Evolutionary conservation across 2,329 filamentous ascomycete genomes (phyloP), one percentile per base, ranked within the genome.

Genomic region (Neoascochyta sp.): DNA sequence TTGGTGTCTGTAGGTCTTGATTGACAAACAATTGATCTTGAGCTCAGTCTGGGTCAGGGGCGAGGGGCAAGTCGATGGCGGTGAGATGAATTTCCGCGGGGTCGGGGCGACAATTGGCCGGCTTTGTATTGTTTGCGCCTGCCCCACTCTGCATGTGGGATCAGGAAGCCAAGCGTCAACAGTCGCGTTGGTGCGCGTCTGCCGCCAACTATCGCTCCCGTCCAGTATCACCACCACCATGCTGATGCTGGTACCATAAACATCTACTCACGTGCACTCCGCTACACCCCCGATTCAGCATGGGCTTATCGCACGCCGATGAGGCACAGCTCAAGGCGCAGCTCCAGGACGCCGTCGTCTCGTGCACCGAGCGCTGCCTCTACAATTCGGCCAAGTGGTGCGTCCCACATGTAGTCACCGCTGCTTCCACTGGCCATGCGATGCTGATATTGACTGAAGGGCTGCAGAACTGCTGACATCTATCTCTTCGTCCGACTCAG

Each of bases 371-470:
- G 60, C 75, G 92, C 61, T 95, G 92, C 62, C 75, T 98, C 9
- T 96, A 95, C 57, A 89, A 95, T 54, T 92, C 90, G 5, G 83
- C 92, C 16, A 96, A 96, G 79, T 98, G 92, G 92, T 95, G 54
- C 20, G 54, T 36, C 15, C 13, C 14, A 19, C n/a, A n/a, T n/a
- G n/a, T n/a, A 22, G 11, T 9, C 10, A 7, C 8, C 9, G n/a
- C 22, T 17, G 27, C 26, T 28, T 16, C 10, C 17, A 14, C 11
- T 29, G 22, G 24, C 22, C 27, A 27, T 53, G 24, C 22, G 25
- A 27, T 53, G 25, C 47, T 53, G 49, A 55, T 58, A 38, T 46
- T 47, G 43, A 47, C 47, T 23, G n/a, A 57, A 95, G 90, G 90
- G 86, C 89, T 26, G 90, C 92, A 51, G 92, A 98, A 67, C 80